phyloP scores from a whole-genome alignment of 495 filamentous ascomycete genomes.

The Aspergillus sclerotiicarbonarius region DNA sequence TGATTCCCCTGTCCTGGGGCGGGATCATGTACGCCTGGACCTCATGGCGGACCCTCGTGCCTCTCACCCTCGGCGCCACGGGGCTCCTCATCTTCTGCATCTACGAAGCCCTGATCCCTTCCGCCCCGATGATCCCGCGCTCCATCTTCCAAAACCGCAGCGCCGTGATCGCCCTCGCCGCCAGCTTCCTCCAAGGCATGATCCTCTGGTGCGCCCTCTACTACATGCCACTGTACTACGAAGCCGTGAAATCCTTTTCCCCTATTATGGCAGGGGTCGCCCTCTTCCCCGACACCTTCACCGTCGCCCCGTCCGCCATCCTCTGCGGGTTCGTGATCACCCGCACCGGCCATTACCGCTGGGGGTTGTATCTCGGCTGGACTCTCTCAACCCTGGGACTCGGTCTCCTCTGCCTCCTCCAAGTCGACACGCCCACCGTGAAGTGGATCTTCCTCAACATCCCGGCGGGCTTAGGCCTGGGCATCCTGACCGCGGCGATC shows the following conservation, averaged over 20 bases:
- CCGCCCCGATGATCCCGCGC: conserved; percentile 48
- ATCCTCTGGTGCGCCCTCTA: conserved; percentile 48
- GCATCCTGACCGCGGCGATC: conserved; percentile 48
- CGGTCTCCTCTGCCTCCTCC: conserved; percentile 46
- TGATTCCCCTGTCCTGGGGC: conserved; percentile 56
- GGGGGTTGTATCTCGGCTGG: conserved; percentile 56
- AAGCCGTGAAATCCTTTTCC: conserved; percentile 49
- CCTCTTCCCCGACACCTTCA: conserved; percentile 52
- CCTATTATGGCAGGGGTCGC: conserved; percentile 48
- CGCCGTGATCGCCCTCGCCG: conserved; percentile 40
- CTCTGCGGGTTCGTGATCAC: conserved; percentile 44
- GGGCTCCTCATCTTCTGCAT: conserved; percentile 20
- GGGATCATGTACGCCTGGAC: conserved; percentile 54
- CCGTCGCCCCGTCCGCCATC: conserved; percentile 49
- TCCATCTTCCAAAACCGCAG: conserved; percentile 50
- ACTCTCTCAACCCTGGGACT: conserved; percentile 44
- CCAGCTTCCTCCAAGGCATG: conserved; percentile 48
- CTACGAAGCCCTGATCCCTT: conserved; percentile 25
- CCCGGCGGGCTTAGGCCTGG: conserved; percentile 46
- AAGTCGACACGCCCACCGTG: conserved; percentile 37
- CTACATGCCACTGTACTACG: conserved; percentile 51
- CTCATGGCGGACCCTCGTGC: conserved; percentile 48
- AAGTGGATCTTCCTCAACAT: conserved; percentile 51
- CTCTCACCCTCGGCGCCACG: conserved; percentile 18
- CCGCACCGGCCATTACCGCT: conserved; percentile 45